Percentiles rank a stretch among this genome's conserved stretches.
phyloP scores from a whole-genome alignment of 305 asterid genomes.

The Fraxinus sp. region DNA sequence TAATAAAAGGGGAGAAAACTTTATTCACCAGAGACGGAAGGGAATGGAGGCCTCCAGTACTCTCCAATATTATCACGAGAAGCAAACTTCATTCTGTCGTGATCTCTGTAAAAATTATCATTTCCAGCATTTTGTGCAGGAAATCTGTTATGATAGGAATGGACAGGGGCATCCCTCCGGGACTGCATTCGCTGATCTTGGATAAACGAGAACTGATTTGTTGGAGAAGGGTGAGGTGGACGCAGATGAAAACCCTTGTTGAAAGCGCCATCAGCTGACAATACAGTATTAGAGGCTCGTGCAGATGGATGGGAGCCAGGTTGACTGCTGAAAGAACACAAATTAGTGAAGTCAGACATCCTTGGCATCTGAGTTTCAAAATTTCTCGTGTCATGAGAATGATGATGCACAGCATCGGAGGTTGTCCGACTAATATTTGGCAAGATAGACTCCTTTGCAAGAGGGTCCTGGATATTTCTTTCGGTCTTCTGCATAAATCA shows the following conservation, averaged over 20 bases:
- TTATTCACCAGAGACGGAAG: constrained; percentile 66
- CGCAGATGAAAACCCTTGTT: constrained; percentile 67
- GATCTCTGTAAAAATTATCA: constrained; percentile 58
- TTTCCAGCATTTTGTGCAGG: constrained; percentile 54
- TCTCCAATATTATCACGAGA: constrained; percentile 62
- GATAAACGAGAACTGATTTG: constrained; percentile 80
- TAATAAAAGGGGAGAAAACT: not conserved
- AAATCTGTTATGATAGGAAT: constrained; percentile 57
- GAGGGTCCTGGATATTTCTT: constrained; percentile 27
- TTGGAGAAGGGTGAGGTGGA: constrained; percentile 91
- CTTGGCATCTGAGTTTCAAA: constrained; percentile 47
- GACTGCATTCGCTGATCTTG: constrained; percentile 59
- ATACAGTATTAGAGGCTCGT: constrained; percentile 42
- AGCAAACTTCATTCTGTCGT: constrained; percentile 49
- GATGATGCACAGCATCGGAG: constrained; percentile 32
- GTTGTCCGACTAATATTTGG: constrained; percentile 29
- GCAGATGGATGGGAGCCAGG: constrained; percentile 42
- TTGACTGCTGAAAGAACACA: constrained; percentile 42
- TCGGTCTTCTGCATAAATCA: constrained; percentile 36
- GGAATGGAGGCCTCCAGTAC: constrained; percentile 66
- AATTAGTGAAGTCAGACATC: constrained; percentile 36
- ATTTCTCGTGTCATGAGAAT: constrained; percentile 33
- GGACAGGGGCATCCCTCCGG: constrained; percentile 55
- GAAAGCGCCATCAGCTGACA: constrained; percentile 43
- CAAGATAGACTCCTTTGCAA: constrained; percentile 26